A percentile compares a stretch with the other conserved stretches of the same genome.
Conservation (phyloP, 306 rosid genomes). For the Arachis stenosperma region DNA sequence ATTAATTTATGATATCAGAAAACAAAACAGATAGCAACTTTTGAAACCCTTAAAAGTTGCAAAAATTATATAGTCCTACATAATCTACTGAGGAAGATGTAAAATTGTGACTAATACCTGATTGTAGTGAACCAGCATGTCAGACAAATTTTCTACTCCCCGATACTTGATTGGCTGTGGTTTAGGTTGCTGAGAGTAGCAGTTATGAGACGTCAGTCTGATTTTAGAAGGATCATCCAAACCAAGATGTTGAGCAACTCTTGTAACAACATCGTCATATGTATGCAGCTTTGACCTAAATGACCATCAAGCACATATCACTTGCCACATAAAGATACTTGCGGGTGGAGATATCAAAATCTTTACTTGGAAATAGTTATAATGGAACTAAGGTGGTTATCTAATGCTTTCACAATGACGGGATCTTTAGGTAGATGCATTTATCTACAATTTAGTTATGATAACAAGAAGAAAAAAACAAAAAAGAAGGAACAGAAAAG, state of each 20-base stretch:
- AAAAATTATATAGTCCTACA: background rate
- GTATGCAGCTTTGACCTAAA: slow-evolving; percentile 66
- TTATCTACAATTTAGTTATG: background rate
- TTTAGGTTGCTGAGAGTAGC: slow-evolving; percentile 91
- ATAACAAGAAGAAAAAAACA: background rate
- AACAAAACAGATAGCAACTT: background rate
- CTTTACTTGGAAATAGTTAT: background rate
- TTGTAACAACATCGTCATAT: slow-evolving; percentile 75
- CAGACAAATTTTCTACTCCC: slow-evolving; percentile 78
- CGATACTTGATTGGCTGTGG: slow-evolving; percentile 81
- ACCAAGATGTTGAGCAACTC: slow-evolving; percentile 65
- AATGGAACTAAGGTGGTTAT: background rate
- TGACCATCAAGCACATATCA: slow-evolving; percentile 16
- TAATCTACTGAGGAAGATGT: background rate
- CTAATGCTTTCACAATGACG: background rate
- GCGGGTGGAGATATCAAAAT: background rate
- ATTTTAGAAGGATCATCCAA: slow-evolving; percentile 81
- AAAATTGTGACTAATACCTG: slow-evolving; percentile 51
- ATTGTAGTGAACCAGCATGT: slow-evolving; percentile 79
- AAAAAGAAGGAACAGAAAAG: too few relatives aligned
- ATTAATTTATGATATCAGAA: slow-evolving; percentile 18
- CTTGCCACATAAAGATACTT: background rate
- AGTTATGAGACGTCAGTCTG: slow-evolving; percentile 85
- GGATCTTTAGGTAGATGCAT: background rate
- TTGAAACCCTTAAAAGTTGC: background rate